Percentiles rank a stretch among this genome's conserved stretches.
Conservation (phyloP, 495 filamentous ascomycete species). For the Hypomontagnella submonticulosa region DNA sequence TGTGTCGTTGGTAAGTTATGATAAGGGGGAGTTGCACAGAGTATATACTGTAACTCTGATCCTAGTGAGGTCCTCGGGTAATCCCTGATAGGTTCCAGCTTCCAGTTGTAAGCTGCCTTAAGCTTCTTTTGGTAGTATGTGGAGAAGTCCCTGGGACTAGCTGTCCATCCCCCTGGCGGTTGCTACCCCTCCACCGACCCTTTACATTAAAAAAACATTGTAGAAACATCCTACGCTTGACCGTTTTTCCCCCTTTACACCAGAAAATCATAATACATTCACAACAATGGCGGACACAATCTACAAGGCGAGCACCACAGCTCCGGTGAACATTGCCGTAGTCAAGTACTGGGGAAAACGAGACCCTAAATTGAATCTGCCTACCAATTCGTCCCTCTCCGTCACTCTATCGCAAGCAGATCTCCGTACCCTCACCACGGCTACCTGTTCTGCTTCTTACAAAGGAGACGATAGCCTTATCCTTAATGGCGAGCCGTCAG, state of each 20-base stretch:
- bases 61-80: too few relatives aligned
- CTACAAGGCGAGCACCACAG: constrained; percentile 93
- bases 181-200: constrained; percentile 17
- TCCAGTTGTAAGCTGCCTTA: not conserved
- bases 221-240: constrained; percentile 1
- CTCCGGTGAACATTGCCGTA: constrained; percentile 98
- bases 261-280: not conserved
- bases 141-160: too few relatives aligned
- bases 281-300: constrained; percentile 64
- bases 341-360: constrained; percentile 99
- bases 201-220: constrained; percentile 7
- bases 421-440: constrained; percentile 94
- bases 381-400: constrained; percentile 95
- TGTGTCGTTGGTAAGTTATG: too few relatives aligned
- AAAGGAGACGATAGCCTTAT: constrained; percentile 76
- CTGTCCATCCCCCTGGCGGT: too few relatives aligned
- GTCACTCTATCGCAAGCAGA: constrained; percentile 95
- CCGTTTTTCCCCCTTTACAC: constrained; percentile 21
- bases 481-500: constrained; percentile 84
- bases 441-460: constrained; percentile 85
- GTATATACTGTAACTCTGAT: too few relatives aligned
- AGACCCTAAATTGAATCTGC: constrained; percentile 89
- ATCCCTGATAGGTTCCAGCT: not conserved
- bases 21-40: too few relatives aligned
- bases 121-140: not conserved